Conservation (phyloP, 176 grass and related monocot genomes). For the Luzula sylvatica region DNA sequence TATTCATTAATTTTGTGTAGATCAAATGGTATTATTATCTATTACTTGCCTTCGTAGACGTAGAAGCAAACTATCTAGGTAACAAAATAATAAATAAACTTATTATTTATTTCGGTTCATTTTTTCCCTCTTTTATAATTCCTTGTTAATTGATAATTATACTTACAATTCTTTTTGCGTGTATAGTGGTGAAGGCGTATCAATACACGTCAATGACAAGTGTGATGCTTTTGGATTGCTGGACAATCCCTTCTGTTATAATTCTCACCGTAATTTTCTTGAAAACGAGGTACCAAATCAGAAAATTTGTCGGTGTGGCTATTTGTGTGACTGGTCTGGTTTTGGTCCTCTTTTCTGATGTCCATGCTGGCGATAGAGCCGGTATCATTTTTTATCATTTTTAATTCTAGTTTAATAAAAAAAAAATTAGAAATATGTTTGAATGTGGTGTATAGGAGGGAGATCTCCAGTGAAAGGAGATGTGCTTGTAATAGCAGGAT, state of each 20-base stretch:
- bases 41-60: conserved; percentile 43
- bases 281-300: conserved; percentile 46
- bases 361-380: conserved; percentile 41
- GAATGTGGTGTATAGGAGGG: conserved; percentile 17
- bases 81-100: not conserved
- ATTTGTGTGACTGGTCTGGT: conserved; percentile 48
- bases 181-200: conserved; percentile 56
- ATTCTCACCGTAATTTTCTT: conserved; percentile 51
- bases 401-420: too few species aligned
- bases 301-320: conserved; percentile 37
- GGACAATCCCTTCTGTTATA: conserved; percentile 58
- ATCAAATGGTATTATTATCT: conserved; percentile 76
- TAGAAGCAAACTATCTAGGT: conserved; percentile 69
- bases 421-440: not conserved
- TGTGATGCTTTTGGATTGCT: conserved; percentile 65
- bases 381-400: too few species aligned
- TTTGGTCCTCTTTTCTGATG: conserved; percentile 55
- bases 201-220: conserved; percentile 60
- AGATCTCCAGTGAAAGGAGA: conserved; percentile 52
- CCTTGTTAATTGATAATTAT: too few species aligned
- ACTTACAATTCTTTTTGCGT: not conserved
- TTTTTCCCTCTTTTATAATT: too few species aligned
- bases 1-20: conserved; percentile 21
- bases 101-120: not conserved
- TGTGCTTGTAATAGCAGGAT: conserved; percentile 37